A percentile compares a stretch with the other conserved stretches of the same genome.
Evolutionary conservation across 2,329 filamentous ascomycete species (phyloP).

Genomic region (Colletotrichum tanaceti): DNA sequence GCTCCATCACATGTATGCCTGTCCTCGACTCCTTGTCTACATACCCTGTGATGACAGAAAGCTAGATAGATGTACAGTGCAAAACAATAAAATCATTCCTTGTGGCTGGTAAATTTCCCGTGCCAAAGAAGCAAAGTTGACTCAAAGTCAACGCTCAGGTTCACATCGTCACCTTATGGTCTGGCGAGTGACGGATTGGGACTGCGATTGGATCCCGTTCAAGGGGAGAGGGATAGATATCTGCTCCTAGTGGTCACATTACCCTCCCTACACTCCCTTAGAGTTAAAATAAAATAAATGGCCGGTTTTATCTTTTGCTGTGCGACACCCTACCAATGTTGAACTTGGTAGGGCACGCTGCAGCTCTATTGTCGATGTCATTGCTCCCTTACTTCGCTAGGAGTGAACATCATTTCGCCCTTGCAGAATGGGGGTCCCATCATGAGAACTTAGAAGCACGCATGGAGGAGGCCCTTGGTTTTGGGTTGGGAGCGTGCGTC

Average conservation of each 20-base stretch:
- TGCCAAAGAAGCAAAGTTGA: conserved; percentile 3
- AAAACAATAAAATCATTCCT: neutral
- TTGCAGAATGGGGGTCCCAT: neutral
- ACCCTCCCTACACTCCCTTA: neutral
- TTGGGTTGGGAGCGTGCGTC: neutral
- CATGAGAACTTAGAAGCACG: neutral
- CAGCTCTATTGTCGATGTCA: neutral
- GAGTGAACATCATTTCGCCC: conserved; percentile 7
- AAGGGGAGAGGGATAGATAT: conserved; percentile 24
- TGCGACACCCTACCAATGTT: conserved; percentile 1
- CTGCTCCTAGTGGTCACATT: conserved; percentile 21
- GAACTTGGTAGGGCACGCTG: too few relatives aligned
- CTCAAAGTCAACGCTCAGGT: conserved; percentile 10
- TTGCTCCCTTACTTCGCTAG: conserved; percentile 19
- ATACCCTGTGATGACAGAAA: neutral
- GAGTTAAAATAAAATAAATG: neutral
- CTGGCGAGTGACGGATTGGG: conserved; percentile 10
- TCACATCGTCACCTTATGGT: neutral
- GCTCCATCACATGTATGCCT: neutral
- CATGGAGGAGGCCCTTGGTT: neutral
- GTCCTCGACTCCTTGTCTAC: neutral
- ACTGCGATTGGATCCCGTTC: conserved; percentile 14
- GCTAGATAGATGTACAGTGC: neutral
- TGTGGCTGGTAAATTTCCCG: neutral
- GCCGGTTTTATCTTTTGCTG: neutral